Percentiles rank a stretch among this genome's conserved stretches.
These are phyloP conservation scores for Aspergillus baeticus DNA, from an alignment of 495 filamentous ascomycete genomes.

Conservation along the genomic window DNA sequence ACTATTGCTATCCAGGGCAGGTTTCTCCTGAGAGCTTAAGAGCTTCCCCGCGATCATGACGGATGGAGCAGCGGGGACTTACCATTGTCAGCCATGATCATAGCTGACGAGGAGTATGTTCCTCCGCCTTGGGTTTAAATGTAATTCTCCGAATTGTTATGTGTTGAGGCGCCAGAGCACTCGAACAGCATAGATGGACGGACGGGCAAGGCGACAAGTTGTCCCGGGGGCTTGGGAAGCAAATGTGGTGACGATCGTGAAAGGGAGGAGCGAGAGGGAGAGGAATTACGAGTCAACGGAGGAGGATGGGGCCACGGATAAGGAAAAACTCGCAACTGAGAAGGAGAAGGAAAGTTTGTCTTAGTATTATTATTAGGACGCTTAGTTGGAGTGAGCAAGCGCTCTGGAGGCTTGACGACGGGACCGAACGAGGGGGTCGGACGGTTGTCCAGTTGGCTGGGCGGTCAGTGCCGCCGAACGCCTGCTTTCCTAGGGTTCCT, in stretches of 20 bases:
- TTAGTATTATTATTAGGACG: constrained; percentile 10
- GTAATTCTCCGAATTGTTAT: constrained; percentile 5
- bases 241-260: not conserved
- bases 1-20: constrained; percentile 12
- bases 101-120: constrained; percentile 33
- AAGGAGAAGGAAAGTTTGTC: not conserved
- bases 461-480: constrained; percentile 9
- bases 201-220: constrained; percentile 28
- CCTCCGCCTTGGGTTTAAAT: constrained; percentile 26
- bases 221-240: constrained; percentile 11
- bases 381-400: constrained; percentile 6
- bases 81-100: constrained; percentile 43
- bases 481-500: not conserved
- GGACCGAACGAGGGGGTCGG: not conserved
- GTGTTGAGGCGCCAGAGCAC: constrained; percentile 24
- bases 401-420: not conserved
- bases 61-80: constrained; percentile 14
- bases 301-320: not conserved
- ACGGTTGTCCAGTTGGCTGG: constrained; percentile 10
- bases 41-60: constrained; percentile 1
- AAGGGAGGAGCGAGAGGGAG: not conserved
- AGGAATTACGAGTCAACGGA: constrained; percentile 11
- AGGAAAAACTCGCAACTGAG: not conserved
- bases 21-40: constrained; percentile 29
- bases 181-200: constrained; percentile 34